Base-by-base conservation (phyloP, 805 yeast genomes). In the Wickerhamomyces ciferrii region DNA sequence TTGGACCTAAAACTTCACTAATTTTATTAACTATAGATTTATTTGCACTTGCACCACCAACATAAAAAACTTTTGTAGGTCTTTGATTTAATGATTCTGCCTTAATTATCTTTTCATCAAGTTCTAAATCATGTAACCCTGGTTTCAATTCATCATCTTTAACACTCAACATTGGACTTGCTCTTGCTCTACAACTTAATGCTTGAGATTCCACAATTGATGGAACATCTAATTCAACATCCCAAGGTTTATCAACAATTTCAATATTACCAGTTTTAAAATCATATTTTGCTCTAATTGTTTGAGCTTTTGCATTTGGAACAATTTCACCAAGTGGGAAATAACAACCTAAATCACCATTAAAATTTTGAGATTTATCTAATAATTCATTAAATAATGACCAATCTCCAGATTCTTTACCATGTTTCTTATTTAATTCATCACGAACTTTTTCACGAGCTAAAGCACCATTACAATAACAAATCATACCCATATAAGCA, bases 321-420 rank as follows among this genome's bases (percentile, higher is more conserved):
- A 89, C 87, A 53, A 90, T 90, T 61, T 90, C 97, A n/a, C 94
- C 89, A 4, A 85, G 66, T 13, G 96, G 95, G 69, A 91, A 90
- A 62, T 86, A 90, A 42, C 87, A 75, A 0, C 96, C 97, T 25
- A 90, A 62, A 49, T 75, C 73, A 41, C 70, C 58, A 46, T 74
- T 68, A 42, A 70, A 60, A 20, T 50, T 25, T 14, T 51, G 43
- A 20, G 54, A 48, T n/a, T 53, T 54, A 17, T 76, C 76, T 47
- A 84, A 61, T 3, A 84, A 66, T 41, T 74, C 71, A 58, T 83
- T 76, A 55, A 86, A 86, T 49, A 72, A 66, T 41, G 71, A 69
- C 92, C 92, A 85, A n/a, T 71, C 67, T 32, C 69, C 63, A 58
- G 49, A 2, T 44, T 52, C 47, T 25, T 48, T 55, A 36, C 60